Conservation (phyloP, 2,329 filamentous ascomycete genomes). For the Raffaelea arxii region DNA sequence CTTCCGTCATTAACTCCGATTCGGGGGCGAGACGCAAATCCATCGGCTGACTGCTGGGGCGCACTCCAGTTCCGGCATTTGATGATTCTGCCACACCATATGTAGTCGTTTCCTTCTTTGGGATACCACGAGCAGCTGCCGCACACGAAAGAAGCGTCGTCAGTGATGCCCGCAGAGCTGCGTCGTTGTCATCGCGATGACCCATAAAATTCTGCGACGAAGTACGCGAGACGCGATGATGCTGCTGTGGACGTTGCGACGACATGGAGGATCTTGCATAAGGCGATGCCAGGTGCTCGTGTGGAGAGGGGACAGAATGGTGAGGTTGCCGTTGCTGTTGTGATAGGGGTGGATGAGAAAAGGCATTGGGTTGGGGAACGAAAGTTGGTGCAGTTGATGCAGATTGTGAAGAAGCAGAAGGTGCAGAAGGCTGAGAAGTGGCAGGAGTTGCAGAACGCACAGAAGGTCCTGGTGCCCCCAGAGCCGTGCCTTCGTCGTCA, state of each 20-base stretch:
- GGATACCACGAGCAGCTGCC: constrained; percentile 73
- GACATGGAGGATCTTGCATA: constrained; percentile 38
- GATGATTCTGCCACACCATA: constrained; percentile 23
- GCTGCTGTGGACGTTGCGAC: constrained; percentile 32
- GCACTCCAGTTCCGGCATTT: constrained; percentile 26
- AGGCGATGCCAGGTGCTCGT: constrained; percentile 32
- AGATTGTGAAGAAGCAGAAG: too few relatives aligned
- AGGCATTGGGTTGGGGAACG: constrained; percentile 83
- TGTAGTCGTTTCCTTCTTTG: constrained; percentile 38
- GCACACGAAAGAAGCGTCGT: constrained; percentile 93
- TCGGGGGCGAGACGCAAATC: constrained; percentile 51
- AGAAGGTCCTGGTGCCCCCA: constrained; percentile 53
- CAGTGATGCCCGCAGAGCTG: constrained; percentile 82
- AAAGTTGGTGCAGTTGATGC: constrained; percentile 48
- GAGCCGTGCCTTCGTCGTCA: constrained; percentile 66
- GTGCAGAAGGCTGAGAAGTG: too few relatives aligned
- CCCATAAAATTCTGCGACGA: constrained; percentile 55
- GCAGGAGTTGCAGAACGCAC: too few relatives aligned
- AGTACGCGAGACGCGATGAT: constrained; percentile 25
- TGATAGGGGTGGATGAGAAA: constrained; percentile 66
- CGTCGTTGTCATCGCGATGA: constrained; percentile 83
- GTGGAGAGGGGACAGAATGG: constrained; percentile 39
- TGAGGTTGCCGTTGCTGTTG: constrained; percentile 36
- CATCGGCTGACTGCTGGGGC: constrained; percentile 43
- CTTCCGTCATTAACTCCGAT: constrained; percentile 42